Evolutionary conservation across 768 basidiomycete species (phyloP).

Genomic region (Agaricus blazei): DNA sequence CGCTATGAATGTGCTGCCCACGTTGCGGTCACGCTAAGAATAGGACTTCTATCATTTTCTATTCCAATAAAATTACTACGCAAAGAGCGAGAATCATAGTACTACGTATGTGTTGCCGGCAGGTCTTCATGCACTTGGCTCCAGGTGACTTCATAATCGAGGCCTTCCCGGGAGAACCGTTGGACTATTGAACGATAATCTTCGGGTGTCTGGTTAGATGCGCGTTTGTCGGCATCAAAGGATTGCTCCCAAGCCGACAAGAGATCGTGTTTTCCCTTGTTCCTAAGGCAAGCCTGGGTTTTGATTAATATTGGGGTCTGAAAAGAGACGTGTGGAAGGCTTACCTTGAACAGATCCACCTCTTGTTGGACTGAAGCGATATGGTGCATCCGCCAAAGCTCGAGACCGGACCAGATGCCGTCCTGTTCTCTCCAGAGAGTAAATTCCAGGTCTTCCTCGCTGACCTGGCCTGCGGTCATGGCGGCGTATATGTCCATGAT

Average conservation of each 20-base stretch:
- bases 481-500: slow-evolving; percentile 22
- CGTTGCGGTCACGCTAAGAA: neutral
- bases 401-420: slow-evolving; percentile 22
- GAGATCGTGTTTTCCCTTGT: slow-evolving; percentile 20
- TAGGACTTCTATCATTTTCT: neutral
- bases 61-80: neutral
- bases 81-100: neutral
- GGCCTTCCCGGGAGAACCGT: slow-evolving; percentile 21
- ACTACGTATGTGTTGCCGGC: neutral
- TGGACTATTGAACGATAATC: slow-evolving; percentile 21
- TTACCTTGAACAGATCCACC: slow-evolving; percentile 22
- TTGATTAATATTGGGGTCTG: neutral
- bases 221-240: slow-evolving; percentile 3
- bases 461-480: slow-evolving; percentile 19
- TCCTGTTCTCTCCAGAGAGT: slow-evolving; percentile 22
- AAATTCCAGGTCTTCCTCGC: slow-evolving; percentile 25
- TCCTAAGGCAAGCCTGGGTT: slow-evolving; percentile 19
- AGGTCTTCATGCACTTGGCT: slow-evolving; percentile 11
- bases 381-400: slow-evolving; percentile 26
- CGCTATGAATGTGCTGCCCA: neutral
- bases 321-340: neutral
- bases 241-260: slow-evolving; percentile 22
- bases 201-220: slow-evolving; percentile 13
- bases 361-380: slow-evolving; percentile 24
- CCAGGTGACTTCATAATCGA: slow-evolving; percentile 26